Base-by-base conservation (phyloP, 352 stramenopile species). In the Globisporangium alternatum region DNA sequence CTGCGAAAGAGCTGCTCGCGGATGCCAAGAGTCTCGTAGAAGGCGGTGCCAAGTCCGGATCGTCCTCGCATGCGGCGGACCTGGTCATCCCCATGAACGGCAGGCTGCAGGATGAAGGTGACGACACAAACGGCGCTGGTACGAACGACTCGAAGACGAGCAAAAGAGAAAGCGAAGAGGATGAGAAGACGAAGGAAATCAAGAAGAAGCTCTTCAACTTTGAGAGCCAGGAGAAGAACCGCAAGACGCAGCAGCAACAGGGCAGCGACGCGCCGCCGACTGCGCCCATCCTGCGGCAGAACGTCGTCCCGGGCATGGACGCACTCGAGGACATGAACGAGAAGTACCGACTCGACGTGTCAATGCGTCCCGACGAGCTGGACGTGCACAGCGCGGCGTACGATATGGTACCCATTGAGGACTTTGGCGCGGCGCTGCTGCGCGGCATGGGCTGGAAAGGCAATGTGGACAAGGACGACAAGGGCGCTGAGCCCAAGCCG, bases 401-500 rank as follows among this genome's bases (percentile, higher is more conserved):
- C 69, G 70, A 87, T n/a, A 56, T 64, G 7, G 83, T 99, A 35
- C 90, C 93, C 0, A 92, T 99, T 54, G 78, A 92, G 48, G 94
- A 98, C 56, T 99, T 99, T 80, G 97, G 97, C 17, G 89, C 86
- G 4, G 97, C 96, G 22, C 76, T 99, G 71, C 77, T 99, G 9
- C 81, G 97, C 17, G 97, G 97, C 13, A 99, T 99, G 97, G 97
- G 97, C 57, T 99, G 97, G 97, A 97, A 70, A 9, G 96, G 96
- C 41, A 69, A 69, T 6, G 69, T 76, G 22, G 71, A 90, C 22
- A 56, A 79, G 19, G 77, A 87, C 17, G 65, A 88, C 41, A 74
- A 78, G 33, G 66, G 65, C 21, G 69, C 63, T 2, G 74, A 72
- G 4, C 71, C 77, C 10, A 83, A 97, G 71, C 88, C 91, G 2